These are phyloP conservation scores for Hippophae tibetana DNA, from an alignment of 306 rosid species.

Conservation along the genomic window DNA sequence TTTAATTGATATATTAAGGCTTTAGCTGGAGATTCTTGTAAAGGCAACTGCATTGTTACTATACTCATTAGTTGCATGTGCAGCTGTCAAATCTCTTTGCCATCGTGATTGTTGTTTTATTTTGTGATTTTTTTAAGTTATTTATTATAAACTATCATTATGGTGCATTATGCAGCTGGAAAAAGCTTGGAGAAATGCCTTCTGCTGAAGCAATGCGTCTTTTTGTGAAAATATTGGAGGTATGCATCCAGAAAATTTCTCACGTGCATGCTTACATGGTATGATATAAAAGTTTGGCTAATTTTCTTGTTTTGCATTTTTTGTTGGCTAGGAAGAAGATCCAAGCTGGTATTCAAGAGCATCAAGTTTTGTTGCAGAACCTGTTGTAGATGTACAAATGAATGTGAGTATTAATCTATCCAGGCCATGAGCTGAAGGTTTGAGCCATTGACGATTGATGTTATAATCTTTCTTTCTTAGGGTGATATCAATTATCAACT, in stretches of 20 bases:
- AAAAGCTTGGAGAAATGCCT: slow-evolving; percentile 80
- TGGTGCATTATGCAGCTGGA: slow-evolving; percentile 66
- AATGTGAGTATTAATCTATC: slow-evolving; percentile 50
- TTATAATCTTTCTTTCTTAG: too few species aligned
- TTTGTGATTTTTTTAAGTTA: slow-evolving; percentile 3
- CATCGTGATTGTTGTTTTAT: slow-evolving; percentile 2
- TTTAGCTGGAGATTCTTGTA: background rate
- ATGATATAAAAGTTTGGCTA: slow-evolving; percentile 15
- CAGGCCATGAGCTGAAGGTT: background rate
- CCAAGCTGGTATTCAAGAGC: slow-evolving; percentile 97
- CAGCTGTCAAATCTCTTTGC: background rate
- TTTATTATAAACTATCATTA: background rate
- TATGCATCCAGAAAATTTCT: slow-evolving; percentile 13
- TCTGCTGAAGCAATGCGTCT: slow-evolving; percentile 94
- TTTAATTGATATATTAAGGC: background rate
- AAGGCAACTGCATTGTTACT: background rate
- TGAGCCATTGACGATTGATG: too few species aligned
- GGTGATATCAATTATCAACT: too few species aligned
- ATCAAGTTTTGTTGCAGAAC: slow-evolving; percentile 64
- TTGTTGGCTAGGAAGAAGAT: slow-evolving; percentile 70
- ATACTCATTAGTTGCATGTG: background rate
- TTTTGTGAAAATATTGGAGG: slow-evolving; percentile 97
- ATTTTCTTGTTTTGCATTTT: slow-evolving; percentile 11
- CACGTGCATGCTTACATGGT: slow-evolving; percentile 10
- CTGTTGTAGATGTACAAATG: slow-evolving; percentile 71